phyloP scores from a whole-genome alignment of 345 rosid genomes.

The Citrus australasica region DNA sequence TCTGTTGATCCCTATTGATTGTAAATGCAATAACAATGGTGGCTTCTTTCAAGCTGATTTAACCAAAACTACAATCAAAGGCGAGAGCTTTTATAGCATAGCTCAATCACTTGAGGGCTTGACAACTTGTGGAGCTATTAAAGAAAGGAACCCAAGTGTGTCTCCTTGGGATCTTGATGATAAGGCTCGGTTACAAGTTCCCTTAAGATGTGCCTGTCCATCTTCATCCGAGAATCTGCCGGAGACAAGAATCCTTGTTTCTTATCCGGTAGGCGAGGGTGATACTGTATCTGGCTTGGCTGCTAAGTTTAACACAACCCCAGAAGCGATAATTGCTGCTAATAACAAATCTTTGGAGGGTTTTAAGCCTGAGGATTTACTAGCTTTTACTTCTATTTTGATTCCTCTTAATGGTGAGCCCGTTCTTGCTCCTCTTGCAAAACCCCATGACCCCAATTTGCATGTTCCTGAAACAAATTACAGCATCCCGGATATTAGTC shows the following conservation, averaged over 20 bases:
- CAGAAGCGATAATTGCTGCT: constrained; percentile 56
- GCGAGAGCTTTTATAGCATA: constrained; percentile 61
- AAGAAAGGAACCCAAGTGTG: constrained; percentile 47
- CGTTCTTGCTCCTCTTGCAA: constrained; percentile 29
- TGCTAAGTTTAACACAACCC: constrained; percentile 52
- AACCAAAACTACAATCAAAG: constrained; percentile 41
- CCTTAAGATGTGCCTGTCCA: constrained; percentile 64
- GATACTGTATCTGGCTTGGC: constrained; percentile 59
- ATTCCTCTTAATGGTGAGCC: constrained; percentile 58
- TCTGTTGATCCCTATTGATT: constrained; percentile 54
- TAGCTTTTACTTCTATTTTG: constrained; percentile 49
- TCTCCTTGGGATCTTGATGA: constrained; percentile 42
- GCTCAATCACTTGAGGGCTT: constrained; percentile 66
- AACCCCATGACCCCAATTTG: constrained; percentile 36
- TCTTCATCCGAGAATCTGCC: constrained; percentile 24
- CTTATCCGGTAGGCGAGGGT: constrained; percentile 59
- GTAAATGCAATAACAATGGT: constrained; percentile 45
- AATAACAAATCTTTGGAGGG: constrained; percentile 40
- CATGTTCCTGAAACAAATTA: constrained; percentile 22
- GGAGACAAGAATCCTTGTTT: constrained; percentile 37
- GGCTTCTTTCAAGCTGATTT: constrained; percentile 53
- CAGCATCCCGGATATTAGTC: constrained; percentile 23
- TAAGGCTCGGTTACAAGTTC: constrained; percentile 40
- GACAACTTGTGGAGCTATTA: constrained; percentile 60
- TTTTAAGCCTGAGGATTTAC: constrained; percentile 35